Evolutionary conservation across 2,329 filamentous ascomycete species (phyloP).

Genomic region (Hortaea sp.): DNA sequence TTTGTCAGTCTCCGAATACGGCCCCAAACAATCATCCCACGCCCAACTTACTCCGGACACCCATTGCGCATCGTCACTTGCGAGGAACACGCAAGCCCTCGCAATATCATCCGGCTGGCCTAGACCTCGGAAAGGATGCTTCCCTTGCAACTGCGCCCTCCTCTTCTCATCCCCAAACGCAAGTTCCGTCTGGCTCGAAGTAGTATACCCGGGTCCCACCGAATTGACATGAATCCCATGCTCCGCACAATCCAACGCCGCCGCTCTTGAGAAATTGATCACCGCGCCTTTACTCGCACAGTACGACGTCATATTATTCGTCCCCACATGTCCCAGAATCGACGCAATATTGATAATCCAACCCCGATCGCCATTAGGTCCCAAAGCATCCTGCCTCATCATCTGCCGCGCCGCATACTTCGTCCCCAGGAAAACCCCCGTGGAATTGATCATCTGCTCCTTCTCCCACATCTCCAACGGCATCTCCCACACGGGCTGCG

Average conservation of each 20-base stretch:
- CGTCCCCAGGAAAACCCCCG: constrained; percentile 32
- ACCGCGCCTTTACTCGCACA: constrained; percentile 20
- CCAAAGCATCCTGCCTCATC: constrained; percentile 35
- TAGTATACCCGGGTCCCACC: constrained; percentile 19
- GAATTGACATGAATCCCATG: constrained; percentile 21
- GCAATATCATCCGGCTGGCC: constrained; percentile 31
- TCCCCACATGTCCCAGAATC: constrained; percentile 34
- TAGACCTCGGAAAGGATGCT: constrained; percentile 26
- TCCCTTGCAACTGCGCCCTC: constrained; percentile 16
- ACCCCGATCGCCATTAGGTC: constrained; percentile 31
- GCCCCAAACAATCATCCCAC: not conserved
- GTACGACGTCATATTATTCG: constrained; percentile 25
- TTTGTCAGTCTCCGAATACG: not conserved
- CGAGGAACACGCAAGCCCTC: constrained; percentile 36
- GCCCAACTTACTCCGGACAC: not conserved
- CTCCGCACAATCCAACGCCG: constrained; percentile 20
- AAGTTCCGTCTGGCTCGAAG: constrained; percentile 13
- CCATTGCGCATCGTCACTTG: constrained; percentile 28
- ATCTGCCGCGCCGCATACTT: constrained; percentile 42
- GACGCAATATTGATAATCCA: constrained; percentile 43
- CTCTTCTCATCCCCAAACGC: constrained; percentile 13
- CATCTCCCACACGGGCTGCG: constrained; percentile 35
- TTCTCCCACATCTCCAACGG: constrained; percentile 37
- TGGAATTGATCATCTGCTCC: constrained; percentile 24
- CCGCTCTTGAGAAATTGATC: constrained; percentile 17